Conservation (phyloP, 2,329 filamentous ascomycete species). For the Aspergillus nomiae region DNA sequence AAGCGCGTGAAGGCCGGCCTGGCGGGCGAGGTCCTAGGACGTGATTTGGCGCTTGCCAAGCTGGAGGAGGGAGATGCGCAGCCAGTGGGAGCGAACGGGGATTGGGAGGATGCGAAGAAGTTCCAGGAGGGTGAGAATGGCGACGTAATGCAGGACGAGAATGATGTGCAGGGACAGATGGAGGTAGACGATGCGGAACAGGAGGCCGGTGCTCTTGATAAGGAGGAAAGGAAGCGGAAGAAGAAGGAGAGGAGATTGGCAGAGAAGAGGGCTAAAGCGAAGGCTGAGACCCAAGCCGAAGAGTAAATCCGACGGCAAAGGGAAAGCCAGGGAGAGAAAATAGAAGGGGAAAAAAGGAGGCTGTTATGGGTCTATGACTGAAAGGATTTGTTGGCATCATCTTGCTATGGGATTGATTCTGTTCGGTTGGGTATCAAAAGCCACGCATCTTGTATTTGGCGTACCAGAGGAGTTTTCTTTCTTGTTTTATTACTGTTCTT, state of each 20-base stretch:
- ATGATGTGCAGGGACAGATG: conserved; percentile 38
- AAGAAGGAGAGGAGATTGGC: conserved; percentile 58
- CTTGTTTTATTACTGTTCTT: background rate
- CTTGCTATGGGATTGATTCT: conserved; percentile 4
- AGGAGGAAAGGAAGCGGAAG: conserved; percentile 55
- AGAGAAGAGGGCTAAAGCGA: conserved; percentile 43
- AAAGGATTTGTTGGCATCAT: background rate
- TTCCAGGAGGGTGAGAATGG: conserved; percentile 47
- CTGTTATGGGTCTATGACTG: conserved; percentile 1
- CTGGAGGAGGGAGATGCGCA: conserved; percentile 36
- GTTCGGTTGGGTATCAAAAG: conserved; percentile 9
- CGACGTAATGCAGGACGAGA: conserved; percentile 41
- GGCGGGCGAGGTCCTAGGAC: conserved; percentile 44
- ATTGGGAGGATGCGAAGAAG: conserved; percentile 40
- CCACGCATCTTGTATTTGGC: conserved; percentile 15
- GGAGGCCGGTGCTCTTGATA: conserved; percentile 46
- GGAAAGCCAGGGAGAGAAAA: background rate
- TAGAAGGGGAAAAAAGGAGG: background rate
- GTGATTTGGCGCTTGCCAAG: conserved; percentile 42
- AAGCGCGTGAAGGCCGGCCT: conserved; percentile 49
- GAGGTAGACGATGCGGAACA: conserved; percentile 43
- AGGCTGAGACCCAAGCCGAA: conserved; percentile 24
- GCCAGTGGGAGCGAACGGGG: conserved; percentile 30
- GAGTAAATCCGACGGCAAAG: conserved; percentile 8
- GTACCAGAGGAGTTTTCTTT: conserved; percentile 19